A percentile compares a stretch with the other conserved stretches of the same genome.
Conservation (phyloP, 2,329 filamentous ascomycete species). For the Colletotrichum sp. region DNA sequence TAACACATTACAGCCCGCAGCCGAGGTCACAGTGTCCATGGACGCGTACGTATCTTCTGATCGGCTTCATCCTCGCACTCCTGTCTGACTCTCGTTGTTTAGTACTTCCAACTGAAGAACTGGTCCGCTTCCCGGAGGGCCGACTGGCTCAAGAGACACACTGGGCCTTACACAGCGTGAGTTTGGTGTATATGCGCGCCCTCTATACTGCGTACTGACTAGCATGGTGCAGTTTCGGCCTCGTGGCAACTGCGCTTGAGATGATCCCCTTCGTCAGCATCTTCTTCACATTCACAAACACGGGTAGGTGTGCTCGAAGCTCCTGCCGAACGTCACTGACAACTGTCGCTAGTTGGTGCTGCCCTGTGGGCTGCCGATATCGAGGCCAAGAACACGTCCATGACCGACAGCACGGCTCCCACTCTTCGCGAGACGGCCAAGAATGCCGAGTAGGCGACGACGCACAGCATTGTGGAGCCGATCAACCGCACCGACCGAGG, state of each 20-base stretch:
- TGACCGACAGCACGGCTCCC: conserved; percentile 57
- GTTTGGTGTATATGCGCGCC: not conserved
- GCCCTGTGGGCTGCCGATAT: conserved; percentile 94
- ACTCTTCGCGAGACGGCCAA: conserved; percentile 53
- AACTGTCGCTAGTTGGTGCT: conserved; percentile 69
- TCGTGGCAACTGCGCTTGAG: conserved; percentile 79
- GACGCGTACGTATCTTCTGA: conserved; percentile 49
- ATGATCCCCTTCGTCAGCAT: conserved; percentile 84
- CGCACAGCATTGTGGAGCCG: not conserved
- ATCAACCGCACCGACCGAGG: not conserved
- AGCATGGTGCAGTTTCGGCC: conserved; percentile 66
- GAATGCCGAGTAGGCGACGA: conserved; percentile 46
- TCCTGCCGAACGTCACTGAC: conserved; percentile 20
- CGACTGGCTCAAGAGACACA: conserved; percentile 73
- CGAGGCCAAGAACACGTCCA: conserved; percentile 60
- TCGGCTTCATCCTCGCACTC: not conserved
- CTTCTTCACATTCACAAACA: conserved; percentile 89
- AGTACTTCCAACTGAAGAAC: conserved; percentile 92
- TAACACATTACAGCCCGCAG: conserved; percentile 32
- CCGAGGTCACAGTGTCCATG: conserved; percentile 56
- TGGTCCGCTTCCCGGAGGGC: conserved; percentile 72
- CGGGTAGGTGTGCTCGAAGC: conserved; percentile 50
- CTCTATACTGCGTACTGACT: conserved; percentile 7
- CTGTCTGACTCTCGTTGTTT: conserved; percentile 21
- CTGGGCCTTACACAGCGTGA: conserved; percentile 81